Conservation (phyloP, 2,329 filamentous ascomycete species). For the Claviceps monticola region DNA sequence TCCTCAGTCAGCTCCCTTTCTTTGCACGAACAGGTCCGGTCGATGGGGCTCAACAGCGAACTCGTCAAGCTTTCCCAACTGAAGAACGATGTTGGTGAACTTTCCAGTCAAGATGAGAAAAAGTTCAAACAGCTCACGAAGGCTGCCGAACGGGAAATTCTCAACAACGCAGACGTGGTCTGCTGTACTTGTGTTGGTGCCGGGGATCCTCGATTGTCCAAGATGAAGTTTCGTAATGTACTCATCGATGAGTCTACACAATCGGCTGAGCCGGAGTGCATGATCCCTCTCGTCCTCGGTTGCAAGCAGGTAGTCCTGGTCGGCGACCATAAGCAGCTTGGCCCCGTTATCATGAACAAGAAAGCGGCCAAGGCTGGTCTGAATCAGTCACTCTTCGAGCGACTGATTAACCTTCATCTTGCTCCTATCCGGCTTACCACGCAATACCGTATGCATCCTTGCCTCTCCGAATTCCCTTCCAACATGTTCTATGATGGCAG, state of each 20-base stretch:
- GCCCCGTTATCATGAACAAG: constrained; percentile 99
- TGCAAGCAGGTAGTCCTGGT: constrained; percentile 99
- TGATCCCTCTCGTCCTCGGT: constrained; percentile 92
- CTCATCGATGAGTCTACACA: constrained; percentile 97
- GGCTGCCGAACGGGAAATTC: constrained; percentile 84
- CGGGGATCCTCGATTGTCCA: constrained; percentile 84
- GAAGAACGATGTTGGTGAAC: constrained; percentile 79
- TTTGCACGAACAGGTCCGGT: constrained; percentile 89
- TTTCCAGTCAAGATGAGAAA: constrained; percentile 94
- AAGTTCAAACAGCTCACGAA: constrained; percentile 94
- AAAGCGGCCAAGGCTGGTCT: constrained; percentile 95
- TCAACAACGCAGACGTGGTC: constrained; percentile 91
- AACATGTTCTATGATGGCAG: constrained; percentile 99
- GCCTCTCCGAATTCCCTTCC: constrained; percentile 89
- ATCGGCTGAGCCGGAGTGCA: constrained; percentile 94
- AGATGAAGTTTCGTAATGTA: constrained; percentile 97
- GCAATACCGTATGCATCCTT: constrained; percentile 98
- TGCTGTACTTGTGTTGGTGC: constrained; percentile 98
- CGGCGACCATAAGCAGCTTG: constrained; percentile 94
- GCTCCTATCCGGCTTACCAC: constrained; percentile 88
- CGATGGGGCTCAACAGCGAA: constrained; percentile 93
- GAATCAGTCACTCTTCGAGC: constrained; percentile 97
- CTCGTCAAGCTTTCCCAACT: constrained; percentile 84
- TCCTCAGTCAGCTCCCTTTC: constrained; percentile 95
- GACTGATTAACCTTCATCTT: constrained; percentile 80